These are phyloP conservation scores for Yarrowia osloensis DNA, from an alignment of 805 yeast species.

Conservation along the genomic window DNA sequence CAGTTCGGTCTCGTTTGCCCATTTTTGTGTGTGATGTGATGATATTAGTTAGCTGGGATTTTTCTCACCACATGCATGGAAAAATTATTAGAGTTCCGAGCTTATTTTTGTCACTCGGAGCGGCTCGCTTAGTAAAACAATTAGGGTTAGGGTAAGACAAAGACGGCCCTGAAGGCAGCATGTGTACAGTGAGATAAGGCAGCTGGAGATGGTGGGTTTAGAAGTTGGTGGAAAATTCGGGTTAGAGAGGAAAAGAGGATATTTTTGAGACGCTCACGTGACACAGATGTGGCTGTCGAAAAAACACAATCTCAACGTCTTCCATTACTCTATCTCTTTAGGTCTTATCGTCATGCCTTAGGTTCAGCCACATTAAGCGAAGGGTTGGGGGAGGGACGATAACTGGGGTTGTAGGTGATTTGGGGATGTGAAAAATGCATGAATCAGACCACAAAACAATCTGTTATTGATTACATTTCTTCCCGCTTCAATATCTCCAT, in stretches of 20 bases:
- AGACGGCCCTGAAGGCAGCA: too few species aligned
- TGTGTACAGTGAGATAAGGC: too few species aligned
- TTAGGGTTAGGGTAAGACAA: not conserved
- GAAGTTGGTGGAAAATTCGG: too few species aligned
- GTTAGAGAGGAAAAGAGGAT: too few species aligned
- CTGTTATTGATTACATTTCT: too few species aligned
- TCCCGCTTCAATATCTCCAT: too few species aligned
- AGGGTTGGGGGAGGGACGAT: not conserved
- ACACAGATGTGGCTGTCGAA: too few species aligned
- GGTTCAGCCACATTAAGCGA: not conserved
- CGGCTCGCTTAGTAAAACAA: not conserved
- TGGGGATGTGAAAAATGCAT: not conserved
- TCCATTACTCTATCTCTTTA: too few species aligned
- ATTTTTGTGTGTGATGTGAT: not conserved
- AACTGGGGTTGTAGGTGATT: not conserved
- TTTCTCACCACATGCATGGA: conserved; percentile 23
- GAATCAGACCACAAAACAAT: too few species aligned
- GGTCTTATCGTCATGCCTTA: not conserved
- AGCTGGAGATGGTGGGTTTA: too few species aligned
- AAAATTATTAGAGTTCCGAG: not conserved
- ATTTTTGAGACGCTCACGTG: too few species aligned
- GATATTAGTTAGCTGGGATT: not conserved
- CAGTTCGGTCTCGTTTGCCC: conserved; percentile 31
- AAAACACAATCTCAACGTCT: too few species aligned
- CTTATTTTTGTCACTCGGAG: not conserved